Base-by-base conservation (phyloP, 495 filamentous ascomycete genomes). In the Halenospora varia region DNA sequence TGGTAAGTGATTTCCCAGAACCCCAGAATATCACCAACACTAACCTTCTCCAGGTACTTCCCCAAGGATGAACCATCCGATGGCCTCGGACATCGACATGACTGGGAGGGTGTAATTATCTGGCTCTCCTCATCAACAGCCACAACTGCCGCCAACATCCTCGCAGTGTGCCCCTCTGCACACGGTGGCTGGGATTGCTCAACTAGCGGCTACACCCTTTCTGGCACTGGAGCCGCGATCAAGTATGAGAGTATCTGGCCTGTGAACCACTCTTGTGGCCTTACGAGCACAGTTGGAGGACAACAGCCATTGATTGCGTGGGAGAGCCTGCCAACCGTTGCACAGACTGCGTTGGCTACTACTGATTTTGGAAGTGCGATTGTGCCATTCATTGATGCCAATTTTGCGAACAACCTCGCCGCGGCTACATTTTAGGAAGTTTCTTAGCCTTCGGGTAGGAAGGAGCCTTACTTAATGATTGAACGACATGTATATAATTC, bases 261-360 rank as follows among this genome's bases (percentile, higher is more conserved):
- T 6, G 39, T 82, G 10, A 67, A 83, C 57, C 79, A 83, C 53
- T 68, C 73, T 40, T 67, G 70, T 24, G 73, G 73, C 13, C 61
- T 79, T 13, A 80, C 76, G 4, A 57, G 25, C 4, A 71, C 66
- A 1, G 71, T 77, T 22, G 80, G 78, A 13, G 79, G 77, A 4
- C 64, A 68, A 22, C 78, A 82, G 70, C 79, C 79, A 10, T 56
- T 83, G 52, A 71, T 82, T 57, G 79, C 79, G 2, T 82, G 78
- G 77, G 79, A 82, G 57, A 75, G 70, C n/a, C 51, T 83, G 62
- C 67, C 74, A 9, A 48, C 49, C 18, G 73, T 61, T 24, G 75
- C 72, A 29, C 62, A 67, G 57, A 64, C 48, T 6, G 73, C 75
- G 13, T 60, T 79, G 35, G 57, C 68, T 62, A 62, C 56, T n/a